Base-by-base conservation (phyloP, 2,329 filamentous ascomycete genomes). In the Phaeosphaeriaceae sp. region DNA sequence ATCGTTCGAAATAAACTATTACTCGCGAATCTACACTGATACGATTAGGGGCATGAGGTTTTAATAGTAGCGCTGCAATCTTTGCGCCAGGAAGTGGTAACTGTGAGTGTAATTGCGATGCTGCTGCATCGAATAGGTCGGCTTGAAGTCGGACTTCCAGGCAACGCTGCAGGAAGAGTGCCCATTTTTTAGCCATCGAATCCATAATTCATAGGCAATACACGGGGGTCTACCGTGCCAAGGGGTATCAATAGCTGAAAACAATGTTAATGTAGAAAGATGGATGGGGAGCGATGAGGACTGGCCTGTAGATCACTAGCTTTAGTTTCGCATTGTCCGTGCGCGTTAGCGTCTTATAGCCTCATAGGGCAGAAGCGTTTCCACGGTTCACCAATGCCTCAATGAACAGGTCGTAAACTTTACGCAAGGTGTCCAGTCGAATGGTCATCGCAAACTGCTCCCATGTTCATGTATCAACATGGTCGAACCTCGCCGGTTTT, bases 81-180 rank as follows among this genome's bases (percentile, higher is more conserved):
- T 69, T 71, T 21, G 50, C 53, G 42, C 71, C 71, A n/a, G 66
- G 60, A 13, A 74, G 60, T 29, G 70, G 72, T 21, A 64, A 68
- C 42, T 59, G 67, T 17, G 58, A 54, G 50, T 72, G 57, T 30
- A 76, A 60, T 50, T 72, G 63, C 28, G 56, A 49, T 41, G 64
- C 65, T 39, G 69, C 60, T 46, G 52, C 58, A 42, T 69, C 67
- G 57, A 75, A 74, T 9, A 68, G 33, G 16, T 73, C 64, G 42
- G 60, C 45, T n/a, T 55, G 48, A 41, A 73, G 45, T 35, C 73
- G 66, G 40, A 52, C 50, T 48, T 67, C 58, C 21, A 76, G 54
- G 54, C 72, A 74, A 48, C 58, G 58, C 45, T 70, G 63, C 51
- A 75, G 45, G 53, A 74, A 72, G 6, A 49, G 44, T 13, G 56